A percentile compares a stretch with the other conserved stretches of the same genome.
phyloP scores from a whole-genome alignment of 345 rosid species.

The Bruguiera gymnorhiza region DNA sequence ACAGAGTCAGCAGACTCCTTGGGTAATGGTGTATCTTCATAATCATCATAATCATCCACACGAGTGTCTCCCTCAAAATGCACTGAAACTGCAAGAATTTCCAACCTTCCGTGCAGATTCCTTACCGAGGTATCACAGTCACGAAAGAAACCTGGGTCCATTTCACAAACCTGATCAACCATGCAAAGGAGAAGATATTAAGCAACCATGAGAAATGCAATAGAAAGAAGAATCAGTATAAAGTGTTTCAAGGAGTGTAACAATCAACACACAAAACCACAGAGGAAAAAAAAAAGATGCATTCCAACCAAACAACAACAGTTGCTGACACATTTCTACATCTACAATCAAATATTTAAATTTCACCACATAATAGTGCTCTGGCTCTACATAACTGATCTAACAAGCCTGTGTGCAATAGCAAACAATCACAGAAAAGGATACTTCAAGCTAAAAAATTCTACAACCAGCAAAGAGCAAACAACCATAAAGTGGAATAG shows the following conservation, averaged over 20 bases:
- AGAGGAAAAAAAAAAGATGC: not conserved
- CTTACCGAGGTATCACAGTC: constrained; percentile 79
- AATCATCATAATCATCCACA: constrained; percentile 72
- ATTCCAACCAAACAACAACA: not conserved
- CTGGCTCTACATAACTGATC: too few relatives aligned
- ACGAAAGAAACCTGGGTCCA: constrained; percentile 74
- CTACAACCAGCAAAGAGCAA: not conserved
- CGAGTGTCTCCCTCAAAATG: constrained; percentile 85
- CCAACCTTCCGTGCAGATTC: constrained; percentile 78
- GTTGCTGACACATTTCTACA: too few relatives aligned
- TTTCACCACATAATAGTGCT: too few relatives aligned
- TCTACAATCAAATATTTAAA: too few relatives aligned
- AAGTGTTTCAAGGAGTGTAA: too few relatives aligned
- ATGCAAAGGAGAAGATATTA: not conserved
- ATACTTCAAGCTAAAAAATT: not conserved
- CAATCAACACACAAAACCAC: too few relatives aligned
- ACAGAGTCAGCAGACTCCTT: constrained; percentile 35
- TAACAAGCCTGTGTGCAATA: too few relatives aligned
- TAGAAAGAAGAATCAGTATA: too few relatives aligned
- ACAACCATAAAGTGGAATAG: not conserved
- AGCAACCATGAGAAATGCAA: not conserved
- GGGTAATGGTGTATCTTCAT: constrained; percentile 49
- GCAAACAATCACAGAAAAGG: too few relatives aligned
- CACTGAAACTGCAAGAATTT: constrained; percentile 84
- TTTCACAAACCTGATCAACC: constrained; percentile 64